Evolutionary conservation across 768 basidiomycete genomes (phyloP), one percentile per base, ranked within the genome.

Genomic region (Leccinum rimulosum): DNA sequence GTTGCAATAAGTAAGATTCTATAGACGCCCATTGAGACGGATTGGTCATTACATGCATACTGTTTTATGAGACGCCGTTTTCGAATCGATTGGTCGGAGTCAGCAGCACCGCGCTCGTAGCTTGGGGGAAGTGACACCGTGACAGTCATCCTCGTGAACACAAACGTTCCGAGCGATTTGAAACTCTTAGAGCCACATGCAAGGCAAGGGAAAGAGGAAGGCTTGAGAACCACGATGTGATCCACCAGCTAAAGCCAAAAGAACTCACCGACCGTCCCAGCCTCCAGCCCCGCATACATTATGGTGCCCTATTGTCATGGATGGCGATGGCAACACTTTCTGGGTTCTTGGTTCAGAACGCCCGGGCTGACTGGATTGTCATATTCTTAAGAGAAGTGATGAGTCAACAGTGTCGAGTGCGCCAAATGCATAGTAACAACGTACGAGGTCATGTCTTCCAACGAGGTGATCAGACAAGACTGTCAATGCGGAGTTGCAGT

Each of bases 271-370:
- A 22, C 22, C 22, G 22, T 22, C 95, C 73, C 88, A 17, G 50
- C 95, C 93, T 3, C 89, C 95, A 2, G 95, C 77, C 0, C 93
- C 95, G 64, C 93, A 89, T 0, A 98, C 83, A 31, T 31, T 10
- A 31, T 31, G 31, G 22, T 82, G 81, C 0, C 87, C 92, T 31
- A 63, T 91, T 87, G 36, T 84, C 80, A 52, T 69, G 2, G 59
- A 52, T 15, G 65, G 73, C 31, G 31, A 31, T 31, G 31, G 31
- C 10, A 31, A 31, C 31, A 31, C 31, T 31, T 31, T 31, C 31
- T 31, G 31, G 31, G 10, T 31, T 31, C 31, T 31, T 31, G 31
- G 31, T 31, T 0, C 31, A 31, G 31, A 31, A 31, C 31, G 10
- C 31, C 31, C 31, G 10, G 31, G 31, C 31, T 31, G 31, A 31